Conservation (phyloP, 2,329 filamentous ascomycete species). For the Colletotrichum sp. region DNA sequence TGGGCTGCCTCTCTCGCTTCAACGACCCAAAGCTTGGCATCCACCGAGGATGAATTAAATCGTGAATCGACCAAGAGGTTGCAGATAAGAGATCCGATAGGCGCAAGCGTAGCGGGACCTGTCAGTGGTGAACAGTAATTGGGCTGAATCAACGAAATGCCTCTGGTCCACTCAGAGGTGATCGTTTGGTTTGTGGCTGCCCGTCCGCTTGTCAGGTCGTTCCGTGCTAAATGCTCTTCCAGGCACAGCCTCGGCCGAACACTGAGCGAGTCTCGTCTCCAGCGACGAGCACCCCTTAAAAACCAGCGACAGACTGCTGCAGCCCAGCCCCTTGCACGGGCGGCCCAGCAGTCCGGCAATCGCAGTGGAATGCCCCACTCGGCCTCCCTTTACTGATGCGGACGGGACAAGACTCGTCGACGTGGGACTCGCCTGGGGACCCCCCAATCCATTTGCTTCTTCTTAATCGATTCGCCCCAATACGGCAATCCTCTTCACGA, state of each 20-base stretch:
- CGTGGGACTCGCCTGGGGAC: constrained; percentile 2
- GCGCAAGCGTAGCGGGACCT: not conserved
- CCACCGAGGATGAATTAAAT: not conserved
- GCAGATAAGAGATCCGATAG: constrained; percentile 13
- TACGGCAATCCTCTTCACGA: constrained; percentile 15
- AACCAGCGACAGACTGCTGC: not conserved
- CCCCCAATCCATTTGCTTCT: not conserved
- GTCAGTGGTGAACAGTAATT: constrained; percentile 21
- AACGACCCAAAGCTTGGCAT: not conserved
- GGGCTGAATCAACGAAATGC: constrained; percentile 23
- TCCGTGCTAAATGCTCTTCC: not conserved
- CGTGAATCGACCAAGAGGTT: not conserved
- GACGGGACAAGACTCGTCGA: constrained; percentile 15
- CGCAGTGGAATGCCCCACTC: not conserved
- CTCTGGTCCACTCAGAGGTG: constrained; percentile 18
- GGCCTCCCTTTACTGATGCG: constrained; percentile 5
- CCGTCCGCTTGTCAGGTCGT: not conserved
- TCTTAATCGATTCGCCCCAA: constrained; percentile 4
- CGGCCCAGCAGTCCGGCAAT: constrained; percentile 19
- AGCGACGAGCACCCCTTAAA: not conserved
- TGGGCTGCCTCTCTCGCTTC: not conserved
- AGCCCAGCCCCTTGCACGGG: constrained; percentile 1
- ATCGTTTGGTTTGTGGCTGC: constrained; percentile 12
- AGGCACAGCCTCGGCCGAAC: not conserved
- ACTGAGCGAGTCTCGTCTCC: not conserved